These are phyloP conservation scores for Paraconiothyrium sp. DNA, from an alignment of 2,329 filamentous ascomycete genomes.

Conservation along the genomic window DNA sequence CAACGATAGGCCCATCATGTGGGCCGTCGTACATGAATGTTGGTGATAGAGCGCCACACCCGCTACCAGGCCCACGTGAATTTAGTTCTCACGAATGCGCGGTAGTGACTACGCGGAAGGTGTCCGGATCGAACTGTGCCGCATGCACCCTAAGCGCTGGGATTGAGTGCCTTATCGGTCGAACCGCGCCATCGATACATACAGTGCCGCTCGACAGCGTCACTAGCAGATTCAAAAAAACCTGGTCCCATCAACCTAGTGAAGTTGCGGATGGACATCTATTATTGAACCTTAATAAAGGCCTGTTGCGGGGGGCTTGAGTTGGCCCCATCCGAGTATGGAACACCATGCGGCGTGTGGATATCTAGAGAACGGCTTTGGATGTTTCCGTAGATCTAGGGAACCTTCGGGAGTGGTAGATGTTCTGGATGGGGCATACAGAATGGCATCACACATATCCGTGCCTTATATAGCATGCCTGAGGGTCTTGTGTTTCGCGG, in stretches of 20 bases:
- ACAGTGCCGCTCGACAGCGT: constrained; percentile 1
- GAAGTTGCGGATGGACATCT: neutral
- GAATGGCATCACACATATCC: neutral
- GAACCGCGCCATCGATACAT: neutral
- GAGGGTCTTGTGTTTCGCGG: constrained; percentile 11
- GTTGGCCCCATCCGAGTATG: no score
- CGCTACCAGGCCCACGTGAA: neutral
- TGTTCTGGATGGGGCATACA: neutral
- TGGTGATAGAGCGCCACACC: no score
- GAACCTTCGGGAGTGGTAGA: neutral
- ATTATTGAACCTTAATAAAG: neutral
- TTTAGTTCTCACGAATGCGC: neutral
- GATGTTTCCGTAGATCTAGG: neutral
- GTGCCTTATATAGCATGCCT: constrained; percentile 8
- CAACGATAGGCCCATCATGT: no score
- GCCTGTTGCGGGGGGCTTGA: neutral
- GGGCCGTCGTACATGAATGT: no score
- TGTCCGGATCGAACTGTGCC: neutral
- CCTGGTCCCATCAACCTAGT: neutral
- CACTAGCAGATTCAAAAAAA: neutral
- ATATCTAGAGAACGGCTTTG: neutral
- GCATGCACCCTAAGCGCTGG: constrained; percentile 3
- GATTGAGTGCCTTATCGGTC: constrained; percentile 6
- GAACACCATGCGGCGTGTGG: neutral
- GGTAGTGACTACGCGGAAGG: neutral